Conservation (phyloP, 441 rosid genomes). For the Geranium incanum region DNA sequence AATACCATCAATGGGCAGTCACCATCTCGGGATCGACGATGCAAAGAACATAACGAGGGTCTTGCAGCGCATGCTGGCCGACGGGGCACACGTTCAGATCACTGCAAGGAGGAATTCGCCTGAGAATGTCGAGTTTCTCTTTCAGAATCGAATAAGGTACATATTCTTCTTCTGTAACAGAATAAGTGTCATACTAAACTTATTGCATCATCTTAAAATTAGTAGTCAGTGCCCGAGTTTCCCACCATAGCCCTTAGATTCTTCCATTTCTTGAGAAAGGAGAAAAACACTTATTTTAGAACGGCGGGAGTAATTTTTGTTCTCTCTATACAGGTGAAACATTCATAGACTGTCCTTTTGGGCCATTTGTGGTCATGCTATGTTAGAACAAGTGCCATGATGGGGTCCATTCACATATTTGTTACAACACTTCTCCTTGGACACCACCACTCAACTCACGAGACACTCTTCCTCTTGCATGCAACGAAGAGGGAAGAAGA, state of each 20-base stretch:
- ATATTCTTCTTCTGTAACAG: neutral
- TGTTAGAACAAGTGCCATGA: too few species aligned
- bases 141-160: slow-evolving; percentile 50
- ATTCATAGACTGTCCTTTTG: neutral
- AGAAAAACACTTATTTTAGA: neutral
- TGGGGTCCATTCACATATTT: too few species aligned
- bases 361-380: too few species aligned
- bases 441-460: too few species aligned
- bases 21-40: slow-evolving; percentile 89
- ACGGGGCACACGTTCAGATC: slow-evolving; percentile 60
- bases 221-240: too few species aligned
- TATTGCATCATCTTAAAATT: neutral
- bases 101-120: slow-evolving; percentile 60
- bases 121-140: slow-evolving; percentile 44
- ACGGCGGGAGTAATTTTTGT: neutral
- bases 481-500: too few species aligned
- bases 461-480: too few species aligned
- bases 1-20: slow-evolving; percentile 64
- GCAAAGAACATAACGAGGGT: slow-evolving; percentile 77
- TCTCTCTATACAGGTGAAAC: slow-evolving; percentile 2
- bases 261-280: neutral
- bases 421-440: too few species aligned
- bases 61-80: slow-evolving; percentile 64
- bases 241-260: too few species aligned
- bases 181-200: too few species aligned